Evolutionary conservation across 1,284 basidiomycete species (phyloP).

Genomic region (Binderoboletus segoi): DNA sequence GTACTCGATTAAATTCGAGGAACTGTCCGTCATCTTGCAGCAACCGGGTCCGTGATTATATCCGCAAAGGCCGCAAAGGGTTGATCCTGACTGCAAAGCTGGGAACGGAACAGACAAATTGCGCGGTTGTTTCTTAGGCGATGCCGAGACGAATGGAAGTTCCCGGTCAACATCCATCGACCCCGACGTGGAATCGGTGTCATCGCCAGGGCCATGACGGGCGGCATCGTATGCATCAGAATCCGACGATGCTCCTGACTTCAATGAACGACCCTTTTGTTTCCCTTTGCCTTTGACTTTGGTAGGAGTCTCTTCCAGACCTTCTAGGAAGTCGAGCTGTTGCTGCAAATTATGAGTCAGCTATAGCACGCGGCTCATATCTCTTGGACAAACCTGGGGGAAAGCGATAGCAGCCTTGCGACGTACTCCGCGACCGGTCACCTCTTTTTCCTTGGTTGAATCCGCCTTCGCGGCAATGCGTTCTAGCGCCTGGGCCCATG

Average conservation of each 20-base stretch:
- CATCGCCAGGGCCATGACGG: slow-evolving; percentile 17
- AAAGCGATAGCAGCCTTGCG: slow-evolving; percentile 64
- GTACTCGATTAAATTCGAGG: slow-evolving; percentile 68
- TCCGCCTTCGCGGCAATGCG: slow-evolving; percentile 60
- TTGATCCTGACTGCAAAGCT: slow-evolving; percentile 14
- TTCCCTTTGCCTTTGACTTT: slow-evolving; percentile 29
- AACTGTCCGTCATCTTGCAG: slow-evolving; percentile 66
- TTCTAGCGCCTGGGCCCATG: slow-evolving; percentile 75
- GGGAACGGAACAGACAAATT: slow-evolving; percentile 4
- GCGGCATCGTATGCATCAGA: slow-evolving; percentile 35
- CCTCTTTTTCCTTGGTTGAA: slow-evolving; percentile 50
- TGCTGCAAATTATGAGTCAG: slow-evolving; percentile 29
- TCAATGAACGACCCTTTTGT: slow-evolving; percentile 26
- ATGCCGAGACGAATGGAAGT: background rate
- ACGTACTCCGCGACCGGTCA: slow-evolving; percentile 70
- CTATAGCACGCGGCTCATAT: background rate
- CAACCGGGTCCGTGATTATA: slow-evolving; percentile 48
- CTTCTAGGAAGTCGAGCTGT: slow-evolving; percentile 36
- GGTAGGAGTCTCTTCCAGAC: slow-evolving; percentile 28
- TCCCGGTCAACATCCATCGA: slow-evolving; percentile 20
- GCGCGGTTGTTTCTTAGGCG: slow-evolving; percentile 14
- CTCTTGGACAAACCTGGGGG: slow-evolving; percentile 47
- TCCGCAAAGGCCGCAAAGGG: slow-evolving; percentile 64
- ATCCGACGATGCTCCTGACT: slow-evolving; percentile 31
- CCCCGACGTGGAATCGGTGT: slow-evolving; percentile 30